Evolutionary conservation across 768 basidiomycete species (phyloP), one percentile per base, ranked within the genome.

Genomic region (Harrya chromipes): DNA sequence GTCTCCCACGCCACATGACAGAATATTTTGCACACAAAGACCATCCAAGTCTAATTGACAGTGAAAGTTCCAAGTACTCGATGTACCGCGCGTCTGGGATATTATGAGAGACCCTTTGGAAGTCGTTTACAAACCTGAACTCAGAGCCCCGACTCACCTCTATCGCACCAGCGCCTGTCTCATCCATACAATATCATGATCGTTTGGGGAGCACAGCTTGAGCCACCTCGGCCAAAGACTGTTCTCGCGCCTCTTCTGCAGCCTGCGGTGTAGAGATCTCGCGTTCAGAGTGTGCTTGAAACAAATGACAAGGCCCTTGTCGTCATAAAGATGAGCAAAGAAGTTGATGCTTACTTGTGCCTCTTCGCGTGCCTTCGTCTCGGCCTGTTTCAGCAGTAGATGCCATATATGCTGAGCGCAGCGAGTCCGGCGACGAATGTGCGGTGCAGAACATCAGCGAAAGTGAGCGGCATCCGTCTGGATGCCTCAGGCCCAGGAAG

Each of bases 371-470:
- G 46, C 56, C 23, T 52, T 59, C 16, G 52, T 29, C 16, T 69
- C 58, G 1, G 58, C 54, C 20, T 61, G 65, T 43, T 38, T 65
- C 29, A 43, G 20, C 11, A 51, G 50, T 67, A 68, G 17, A 68
- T 11, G 35, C 67, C 67, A 21, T 69, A 69, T 10, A 65, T 29
- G 14, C 54, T 65, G 40, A 68, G 56, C 20, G 37, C 55, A 14
- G 61, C 55, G 20, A 68, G 67, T 36, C 67, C 64, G 6, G 53
- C 55, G 48, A 68, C 64, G 33, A 70, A 14, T 23, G 64, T 63
- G 6, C 67, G 64, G 43, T 68, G 67, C 21, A 68, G 55, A 40
- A 65, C 16, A 27, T 68, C 67, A 14, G 61, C 38, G 34, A 68
- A 54, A 11, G 67, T 59, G 27, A 68, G 54, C 1, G 59, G 53